phyloP scores from a whole-genome alignment of 1,139 yeast genomes.

The Geotrichum australiense region DNA sequence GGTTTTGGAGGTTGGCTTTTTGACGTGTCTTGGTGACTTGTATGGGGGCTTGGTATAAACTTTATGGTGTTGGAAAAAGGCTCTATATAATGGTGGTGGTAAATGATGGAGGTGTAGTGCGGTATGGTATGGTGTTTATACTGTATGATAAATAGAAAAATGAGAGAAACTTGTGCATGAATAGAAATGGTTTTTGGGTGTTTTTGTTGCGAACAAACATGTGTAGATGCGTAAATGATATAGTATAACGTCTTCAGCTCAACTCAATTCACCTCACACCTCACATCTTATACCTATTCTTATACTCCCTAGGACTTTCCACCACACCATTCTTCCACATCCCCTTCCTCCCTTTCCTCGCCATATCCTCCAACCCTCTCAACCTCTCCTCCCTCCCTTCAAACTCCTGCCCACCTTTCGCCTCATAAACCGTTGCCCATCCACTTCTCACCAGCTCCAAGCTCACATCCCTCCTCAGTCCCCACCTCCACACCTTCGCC shows the following conservation, averaged over 20 bases:
- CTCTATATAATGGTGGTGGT: too few relatives aligned
- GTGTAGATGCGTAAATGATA: background rate
- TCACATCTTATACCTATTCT: slow-evolving; percentile 38
- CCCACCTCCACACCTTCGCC: slow-evolving; percentile 66
- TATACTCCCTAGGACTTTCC: slow-evolving; percentile 79
- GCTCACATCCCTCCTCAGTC: slow-evolving; percentile 72
- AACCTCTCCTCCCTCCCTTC: slow-evolving; percentile 66
- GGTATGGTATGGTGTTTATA: too few relatives aligned
- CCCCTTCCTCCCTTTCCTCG: slow-evolving; percentile 54
- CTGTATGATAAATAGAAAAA: too few relatives aligned
- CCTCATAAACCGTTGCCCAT: slow-evolving; percentile 81
- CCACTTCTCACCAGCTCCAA: slow-evolving; percentile 82
- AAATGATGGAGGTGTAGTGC: too few relatives aligned
- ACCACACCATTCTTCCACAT: slow-evolving; percentile 55
- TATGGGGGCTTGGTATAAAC: too few relatives aligned
- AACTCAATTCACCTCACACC: too few relatives aligned
- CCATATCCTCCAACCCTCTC: slow-evolving; percentile 49
- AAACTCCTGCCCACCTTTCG: slow-evolving; percentile 74
- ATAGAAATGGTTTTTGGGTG: too few relatives aligned
- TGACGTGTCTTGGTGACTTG: too few relatives aligned
- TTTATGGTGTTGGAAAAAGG: too few relatives aligned
- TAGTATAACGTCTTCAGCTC: background rate
- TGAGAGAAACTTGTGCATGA: too few relatives aligned
- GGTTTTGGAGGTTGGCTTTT: too few relatives aligned
- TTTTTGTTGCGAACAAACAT: too few relatives aligned